Percentiles rank a stretch among this genome's conserved stretches.
Evolutionary conservation across 768 basidiomycete genomes (phyloP).

Genomic region (Kwoniella mangroviensis): DNA sequence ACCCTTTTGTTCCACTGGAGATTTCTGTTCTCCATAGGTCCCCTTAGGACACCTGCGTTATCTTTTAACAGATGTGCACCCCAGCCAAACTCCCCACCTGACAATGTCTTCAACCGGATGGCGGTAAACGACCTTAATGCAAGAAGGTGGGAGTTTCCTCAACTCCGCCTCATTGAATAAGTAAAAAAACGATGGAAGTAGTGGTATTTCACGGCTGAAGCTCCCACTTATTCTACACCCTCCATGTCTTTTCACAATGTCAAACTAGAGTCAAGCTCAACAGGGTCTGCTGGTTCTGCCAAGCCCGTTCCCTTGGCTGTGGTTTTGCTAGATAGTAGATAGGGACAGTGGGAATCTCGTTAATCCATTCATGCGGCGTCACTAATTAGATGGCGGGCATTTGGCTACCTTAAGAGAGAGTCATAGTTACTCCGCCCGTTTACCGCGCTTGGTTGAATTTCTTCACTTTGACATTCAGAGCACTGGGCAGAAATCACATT

Average conservation of each 20-base stretch:
- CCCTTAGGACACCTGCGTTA: conserved; percentile 80
- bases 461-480: conserved; percentile 82
- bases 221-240: conserved; percentile 82
- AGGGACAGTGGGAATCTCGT: too few species aligned
- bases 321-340: too few species aligned
- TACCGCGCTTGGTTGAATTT: conserved; percentile 75
- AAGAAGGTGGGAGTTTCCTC: conserved; percentile 72
- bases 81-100: conserved; percentile 78
- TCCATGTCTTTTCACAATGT: conserved; percentile 81
- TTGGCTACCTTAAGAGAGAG: conserved; percentile 79
- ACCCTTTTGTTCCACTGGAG: conserved; percentile 78
- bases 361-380: too few species aligned
- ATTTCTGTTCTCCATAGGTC: conserved; percentile 79
- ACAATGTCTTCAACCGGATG: conserved; percentile 75
- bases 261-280: conserved; percentile 86
- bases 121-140: conserved; percentile 64
- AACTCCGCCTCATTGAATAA: conserved; percentile 77
- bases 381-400: conserved; percentile 63
- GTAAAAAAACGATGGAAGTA: conserved; percentile 80
- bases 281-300: conserved; percentile 64
- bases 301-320: conserved; percentile 55
- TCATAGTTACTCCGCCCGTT: conserved; percentile 78
- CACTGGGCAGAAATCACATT: conserved; percentile 83
- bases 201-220: conserved; percentile 80
- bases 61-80: conserved; percentile 80